Evolutionary conservation across 1,284 basidiomycete species (phyloP).

Genomic region (Prillingera fragicola): DNA sequence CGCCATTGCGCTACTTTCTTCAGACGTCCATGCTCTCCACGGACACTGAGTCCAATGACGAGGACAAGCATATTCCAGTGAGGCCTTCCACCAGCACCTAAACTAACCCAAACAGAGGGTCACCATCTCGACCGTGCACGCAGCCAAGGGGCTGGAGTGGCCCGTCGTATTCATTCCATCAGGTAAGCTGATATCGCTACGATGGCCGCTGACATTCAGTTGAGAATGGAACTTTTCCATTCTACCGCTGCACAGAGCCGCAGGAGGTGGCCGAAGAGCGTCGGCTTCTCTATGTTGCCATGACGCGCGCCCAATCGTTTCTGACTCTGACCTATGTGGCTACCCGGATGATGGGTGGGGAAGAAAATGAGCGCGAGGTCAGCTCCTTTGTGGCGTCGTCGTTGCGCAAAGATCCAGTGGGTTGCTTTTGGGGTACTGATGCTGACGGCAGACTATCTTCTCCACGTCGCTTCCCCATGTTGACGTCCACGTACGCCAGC

Average conservation of each 20-base stretch:
- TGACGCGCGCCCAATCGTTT: constrained; percentile 75
- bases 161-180: constrained; percentile 55
- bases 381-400: constrained; percentile 41
- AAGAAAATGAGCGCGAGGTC: constrained; percentile 36
- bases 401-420: constrained; percentile 22
- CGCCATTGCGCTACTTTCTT: constrained; percentile 70
- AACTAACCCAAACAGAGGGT: constrained; percentile 58
- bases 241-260: constrained; percentile 56
- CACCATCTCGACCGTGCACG: constrained; percentile 79
- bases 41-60: constrained; percentile 62
- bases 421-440: background rate
- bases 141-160: constrained; percentile 90
- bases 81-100: background rate
- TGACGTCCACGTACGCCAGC: constrained; percentile 26
- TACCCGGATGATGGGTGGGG: constrained; percentile 42
- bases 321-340: constrained; percentile 50
- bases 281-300: constrained; percentile 81
- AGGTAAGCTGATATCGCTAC: constrained; percentile 23
- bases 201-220: constrained; percentile 50
- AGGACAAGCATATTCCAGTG: constrained; percentile 45
- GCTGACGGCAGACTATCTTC: constrained; percentile 23
- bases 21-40: constrained; percentile 81
- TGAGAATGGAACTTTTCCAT: constrained; percentile 73
- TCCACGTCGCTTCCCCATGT: constrained; percentile 28
- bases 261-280: constrained; percentile 78